phyloP scores from a whole-genome alignment of 2,329 filamentous ascomycete genomes.

The Acarospora socialis region DNA sequence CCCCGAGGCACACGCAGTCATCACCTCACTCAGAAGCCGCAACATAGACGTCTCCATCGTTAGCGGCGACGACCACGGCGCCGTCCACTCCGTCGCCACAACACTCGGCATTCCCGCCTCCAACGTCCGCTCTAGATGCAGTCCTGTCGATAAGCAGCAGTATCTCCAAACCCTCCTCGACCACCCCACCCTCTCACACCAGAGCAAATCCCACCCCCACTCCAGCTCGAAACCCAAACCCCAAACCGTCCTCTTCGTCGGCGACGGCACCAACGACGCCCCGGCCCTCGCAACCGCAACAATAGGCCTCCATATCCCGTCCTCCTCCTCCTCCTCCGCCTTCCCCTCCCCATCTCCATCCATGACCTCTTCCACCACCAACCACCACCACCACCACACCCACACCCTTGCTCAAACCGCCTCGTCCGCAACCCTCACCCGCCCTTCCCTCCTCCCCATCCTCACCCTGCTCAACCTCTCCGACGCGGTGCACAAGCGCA shows the following conservation, averaged over 20 bases:
- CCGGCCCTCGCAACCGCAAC: constrained; percentile 55
- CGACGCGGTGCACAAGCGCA: constrained; percentile 30
- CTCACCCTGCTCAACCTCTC: constrained; percentile 43
- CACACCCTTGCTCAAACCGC: constrained; percentile 40
- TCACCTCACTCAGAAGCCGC: constrained; percentile 35
- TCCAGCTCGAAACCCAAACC: constrained; percentile 3
- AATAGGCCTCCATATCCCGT: constrained; percentile 58
- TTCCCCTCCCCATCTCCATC: constrained; percentile 41
- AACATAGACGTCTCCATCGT: constrained; percentile 40
- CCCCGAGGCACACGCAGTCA: constrained; percentile 35
- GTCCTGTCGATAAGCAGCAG: constrained; percentile 39
- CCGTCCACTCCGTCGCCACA: constrained; percentile 35
- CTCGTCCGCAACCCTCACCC: constrained; percentile 53
- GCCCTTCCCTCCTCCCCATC: constrained; percentile 41
- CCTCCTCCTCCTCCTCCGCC: constrained; percentile 47
- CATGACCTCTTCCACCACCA: constrained; percentile 42
- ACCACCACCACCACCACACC: constrained; percentile 49
- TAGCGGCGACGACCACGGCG: constrained; percentile 40
- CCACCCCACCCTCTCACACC: constrained; percentile 17
- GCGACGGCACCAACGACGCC: constrained; percentile 70
- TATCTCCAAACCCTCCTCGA: constrained; percentile 32
- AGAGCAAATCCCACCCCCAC: constrained; percentile 7
- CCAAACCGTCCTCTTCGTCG: constrained; percentile 52
- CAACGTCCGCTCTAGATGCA: constrained; percentile 32
- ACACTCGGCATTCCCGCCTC: constrained; percentile 25